Evolutionary conservation across 805 yeast genomes (phyloP).

Genomic region (Teunomyces aglyptinius): DNA sequence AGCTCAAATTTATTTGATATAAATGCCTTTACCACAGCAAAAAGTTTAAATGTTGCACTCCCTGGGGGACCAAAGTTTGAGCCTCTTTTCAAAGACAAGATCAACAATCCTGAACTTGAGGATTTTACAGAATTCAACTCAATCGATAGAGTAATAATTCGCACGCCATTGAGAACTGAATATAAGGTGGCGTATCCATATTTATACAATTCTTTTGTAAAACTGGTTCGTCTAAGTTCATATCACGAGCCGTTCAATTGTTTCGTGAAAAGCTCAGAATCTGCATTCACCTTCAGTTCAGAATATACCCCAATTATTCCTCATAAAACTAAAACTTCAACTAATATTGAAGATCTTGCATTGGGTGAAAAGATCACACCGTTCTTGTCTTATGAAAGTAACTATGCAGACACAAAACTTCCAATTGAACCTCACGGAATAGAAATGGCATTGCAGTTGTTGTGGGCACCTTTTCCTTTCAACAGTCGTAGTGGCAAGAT

Average conservation of each 20-base stretch:
- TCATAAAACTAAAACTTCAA: constrained; percentile 12
- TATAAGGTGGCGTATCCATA: constrained; percentile 85
- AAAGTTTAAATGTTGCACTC: constrained; percentile 79
- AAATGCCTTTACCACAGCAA: constrained; percentile 82
- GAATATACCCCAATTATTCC: constrained; percentile 54
- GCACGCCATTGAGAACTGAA: constrained; percentile 77
- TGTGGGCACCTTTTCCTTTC: constrained; percentile 85
- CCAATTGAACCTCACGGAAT: constrained; percentile 43
- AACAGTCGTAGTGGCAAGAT: constrained; percentile 69
- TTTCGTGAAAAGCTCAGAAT: constrained; percentile 45
- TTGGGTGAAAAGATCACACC: constrained; percentile 45
- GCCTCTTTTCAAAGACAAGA: constrained; percentile 65
- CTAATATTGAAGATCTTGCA: constrained; percentile 35
- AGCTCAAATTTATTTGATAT: constrained; percentile 75
- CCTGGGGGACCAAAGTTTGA: constrained; percentile 98
- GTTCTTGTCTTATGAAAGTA: constrained; percentile 33
- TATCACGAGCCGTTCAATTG: constrained; percentile 65
- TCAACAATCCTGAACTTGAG: constrained; percentile 58
- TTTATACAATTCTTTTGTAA: constrained; percentile 74
- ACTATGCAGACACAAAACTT: constrained; percentile 4
- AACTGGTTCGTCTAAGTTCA: constrained; percentile 59
- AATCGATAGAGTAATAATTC: constrained; percentile 79
- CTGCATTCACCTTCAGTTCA: constrained; percentile 57
- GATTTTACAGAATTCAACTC: constrained; percentile 91
- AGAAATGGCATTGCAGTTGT: constrained; percentile 57